A percentile compares a stretch with the other conserved stretches of the same genome.
phyloP scores from a whole-genome alignment of 225 moss, liverwort and hornwort genomes.

The Lunularia cruciata region DNA sequence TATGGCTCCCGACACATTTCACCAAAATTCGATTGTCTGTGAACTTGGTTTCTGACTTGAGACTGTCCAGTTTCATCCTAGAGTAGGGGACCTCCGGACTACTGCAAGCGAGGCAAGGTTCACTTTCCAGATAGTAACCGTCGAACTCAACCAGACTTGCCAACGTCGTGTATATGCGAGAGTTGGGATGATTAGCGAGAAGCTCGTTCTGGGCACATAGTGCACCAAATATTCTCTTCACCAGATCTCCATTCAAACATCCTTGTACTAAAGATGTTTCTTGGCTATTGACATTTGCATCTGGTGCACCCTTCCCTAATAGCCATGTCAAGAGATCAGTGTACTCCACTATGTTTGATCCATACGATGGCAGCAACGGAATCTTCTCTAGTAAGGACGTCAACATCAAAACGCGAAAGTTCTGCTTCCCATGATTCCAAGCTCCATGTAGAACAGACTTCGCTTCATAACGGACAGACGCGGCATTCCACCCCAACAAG shows the following conservation, averaged over 20 bases:
- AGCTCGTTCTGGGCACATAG: conserved; percentile 96
- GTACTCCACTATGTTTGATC: conserved; percentile 92
- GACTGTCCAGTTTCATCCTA: conserved; percentile 94
- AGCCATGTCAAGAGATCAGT: conserved; percentile 94
- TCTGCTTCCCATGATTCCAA: conserved; percentile 96
- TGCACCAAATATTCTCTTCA: conserved; percentile 79
- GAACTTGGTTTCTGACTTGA: conserved; percentile 97
- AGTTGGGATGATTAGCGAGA: conserved; percentile 97
- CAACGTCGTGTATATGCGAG: conserved; percentile 90
- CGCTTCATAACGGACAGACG: conserved; percentile 88
- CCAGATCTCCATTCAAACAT: conserved; percentile 79
- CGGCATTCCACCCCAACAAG: conserved; percentile 92
- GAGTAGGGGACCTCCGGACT: conserved; percentile 96
- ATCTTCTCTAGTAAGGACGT: conserved; percentile 79
- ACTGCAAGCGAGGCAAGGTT: conserved; percentile 97
- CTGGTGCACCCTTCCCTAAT: conserved; percentile 68
- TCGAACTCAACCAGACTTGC: conserved; percentile 96
- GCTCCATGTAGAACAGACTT: conserved; percentile 90
- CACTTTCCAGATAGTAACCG: conserved; percentile 98
- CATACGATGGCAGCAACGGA: conserved; percentile 79
- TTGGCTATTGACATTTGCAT: conserved; percentile 57
- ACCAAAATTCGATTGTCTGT: conserved; percentile 97
- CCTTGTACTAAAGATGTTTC: conserved; percentile 71
- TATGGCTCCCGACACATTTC: conserved; percentile 98
- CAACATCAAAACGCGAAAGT: conserved; percentile 79